Base-by-base conservation (phyloP, 1,139 yeast species). In the Arxiozyma telluris region DNA sequence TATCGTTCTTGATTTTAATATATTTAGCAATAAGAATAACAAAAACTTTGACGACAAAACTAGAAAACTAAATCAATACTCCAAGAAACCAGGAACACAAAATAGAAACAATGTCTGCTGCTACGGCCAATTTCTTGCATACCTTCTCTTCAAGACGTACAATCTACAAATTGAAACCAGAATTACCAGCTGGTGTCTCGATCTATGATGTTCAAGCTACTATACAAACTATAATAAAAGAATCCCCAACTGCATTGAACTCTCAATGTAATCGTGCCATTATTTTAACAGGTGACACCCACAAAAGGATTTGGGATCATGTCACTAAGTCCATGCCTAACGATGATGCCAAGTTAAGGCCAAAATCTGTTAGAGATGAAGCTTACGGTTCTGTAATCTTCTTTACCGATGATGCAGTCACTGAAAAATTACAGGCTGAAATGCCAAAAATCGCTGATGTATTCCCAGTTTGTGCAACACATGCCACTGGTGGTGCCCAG, bases 161-260 rank as follows among this genome's bases (percentile, higher is more conserved):
- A 42, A 66, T 71, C 53, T 74, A 74, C 66, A 64, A 68, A 41
- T 60, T 73, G 53, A 64, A 69, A 57, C 73, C 74, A 57, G 68
- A 70, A 54, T 61, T 73, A 45, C 76, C 76, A 61, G 57, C 64
- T 20, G 70, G 70, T 49, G 70, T 73, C 58, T 59, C 71, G 49
- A 56, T 71, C 38, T 59, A 61, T 9, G 70, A 73, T 52, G 63
- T 74, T 34, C 73, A 69, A 61, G 56, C 58, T 12, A 59, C 69
- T 41, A 72, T 73, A 18, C 73, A 71, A 58, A 60, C 66, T 25
- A 64, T 73, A 47, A 66, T 73, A 55, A 73, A 71, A 61, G 65
- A 74, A 63, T 71, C 76, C 9, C 78, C 78, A 61, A 73, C 77
- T 21, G 66, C 76, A n/a, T 74, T 74, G 72, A 76, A 76, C 71